phyloP scores from a whole-genome alignment of 83 land plant genomes.

The Picea abies region DNA sequence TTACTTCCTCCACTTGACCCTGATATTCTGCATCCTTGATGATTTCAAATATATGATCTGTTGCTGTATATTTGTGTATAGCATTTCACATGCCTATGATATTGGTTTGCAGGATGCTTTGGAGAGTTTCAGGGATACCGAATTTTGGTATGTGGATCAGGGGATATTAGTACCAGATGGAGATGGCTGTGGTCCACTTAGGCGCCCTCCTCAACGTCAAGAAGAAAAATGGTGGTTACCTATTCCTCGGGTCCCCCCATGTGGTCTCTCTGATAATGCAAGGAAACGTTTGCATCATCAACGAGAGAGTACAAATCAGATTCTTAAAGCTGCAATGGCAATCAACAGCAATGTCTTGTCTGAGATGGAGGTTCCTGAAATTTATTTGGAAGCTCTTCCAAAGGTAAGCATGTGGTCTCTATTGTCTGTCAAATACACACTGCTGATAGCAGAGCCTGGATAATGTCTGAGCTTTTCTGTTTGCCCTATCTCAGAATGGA shows the following conservation, averaged over 20 bases:
- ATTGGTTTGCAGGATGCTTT: constrained; percentile 66
- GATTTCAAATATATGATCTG: not conserved
- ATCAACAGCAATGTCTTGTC: constrained; percentile 77
- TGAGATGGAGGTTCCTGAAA: constrained; percentile 91
- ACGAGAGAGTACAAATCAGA: constrained; percentile 75
- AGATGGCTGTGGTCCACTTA: constrained; percentile 38
- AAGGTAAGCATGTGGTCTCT: constrained; percentile 47
- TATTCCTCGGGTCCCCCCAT: constrained; percentile 73
- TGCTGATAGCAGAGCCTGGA: not conserved
- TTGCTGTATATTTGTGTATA: not conserved
- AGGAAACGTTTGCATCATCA: constrained; percentile 66
- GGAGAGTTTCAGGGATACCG: constrained; percentile 65
- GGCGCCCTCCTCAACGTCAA: constrained; percentile 48
- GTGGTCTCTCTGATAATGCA: constrained; percentile 66
- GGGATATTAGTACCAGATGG: constrained; percentile 51
- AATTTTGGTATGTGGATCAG: constrained; percentile 97
- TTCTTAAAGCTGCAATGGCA: constrained; percentile 87
- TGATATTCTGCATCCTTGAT: not conserved
- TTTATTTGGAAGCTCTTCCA: constrained; percentile 77
- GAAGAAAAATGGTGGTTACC: constrained; percentile 99
- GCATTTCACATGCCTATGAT: not conserved
- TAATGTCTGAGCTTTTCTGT: constrained; percentile 7
- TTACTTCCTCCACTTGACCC: not conserved
- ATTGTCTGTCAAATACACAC: not conserved
- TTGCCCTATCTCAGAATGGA: constrained; percentile 29